phyloP scores from a whole-genome alignment of 495 filamentous ascomycete species.

The Daldinia decipiens region DNA sequence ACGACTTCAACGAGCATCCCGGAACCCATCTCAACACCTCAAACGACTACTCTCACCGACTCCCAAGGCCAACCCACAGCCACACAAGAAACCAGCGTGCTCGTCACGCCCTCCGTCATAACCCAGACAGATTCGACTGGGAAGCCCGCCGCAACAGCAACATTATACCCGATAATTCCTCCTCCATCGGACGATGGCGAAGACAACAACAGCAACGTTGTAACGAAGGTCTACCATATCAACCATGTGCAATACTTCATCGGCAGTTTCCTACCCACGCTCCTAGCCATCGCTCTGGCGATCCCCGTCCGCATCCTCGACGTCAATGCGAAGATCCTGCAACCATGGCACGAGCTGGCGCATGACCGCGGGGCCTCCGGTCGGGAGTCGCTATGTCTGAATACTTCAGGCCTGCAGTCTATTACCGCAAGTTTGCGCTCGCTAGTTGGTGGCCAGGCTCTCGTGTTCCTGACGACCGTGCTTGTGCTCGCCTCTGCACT shows the following conservation, averaged over 20 bases:
- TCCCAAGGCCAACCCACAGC: slow-evolving; percentile 40
- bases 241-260: slow-evolving; percentile 48
- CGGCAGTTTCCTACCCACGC: slow-evolving; percentile 50
- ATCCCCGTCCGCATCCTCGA: slow-evolving; percentile 52
- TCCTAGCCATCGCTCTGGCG: slow-evolving; percentile 47
- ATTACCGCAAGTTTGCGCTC: slow-evolving; percentile 40
- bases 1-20: slow-evolving; percentile 47
- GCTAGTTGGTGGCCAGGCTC: slow-evolving; percentile 42
- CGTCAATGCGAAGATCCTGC: slow-evolving; percentile 49
- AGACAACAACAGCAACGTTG: slow-evolving; percentile 1
- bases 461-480: slow-evolving; percentile 45
- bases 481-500: slow-evolving; percentile 45
- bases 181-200: not conserved
- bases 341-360: slow-evolving; percentile 53
- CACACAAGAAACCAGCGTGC: slow-evolving; percentile 43
- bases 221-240: slow-evolving; percentile 39
- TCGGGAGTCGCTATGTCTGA: slow-evolving; percentile 46
- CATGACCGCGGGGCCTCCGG: slow-evolving; percentile 40
- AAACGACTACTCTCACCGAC: slow-evolving; percentile 41
- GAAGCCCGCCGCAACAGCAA: slow-evolving; percentile 45
- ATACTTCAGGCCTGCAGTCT: slow-evolving; percentile 44
- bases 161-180: slow-evolving; percentile 43
- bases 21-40: slow-evolving; percentile 40
- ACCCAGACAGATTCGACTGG: slow-evolving; percentile 44
- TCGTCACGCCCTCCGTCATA: slow-evolving; percentile 35